A percentile compares a stretch with the other conserved stretches of the same genome.
Evolutionary conservation across 352 stramenopile genomes (phyloP).

Genomic region (Globisporangium yorkense): DNA sequence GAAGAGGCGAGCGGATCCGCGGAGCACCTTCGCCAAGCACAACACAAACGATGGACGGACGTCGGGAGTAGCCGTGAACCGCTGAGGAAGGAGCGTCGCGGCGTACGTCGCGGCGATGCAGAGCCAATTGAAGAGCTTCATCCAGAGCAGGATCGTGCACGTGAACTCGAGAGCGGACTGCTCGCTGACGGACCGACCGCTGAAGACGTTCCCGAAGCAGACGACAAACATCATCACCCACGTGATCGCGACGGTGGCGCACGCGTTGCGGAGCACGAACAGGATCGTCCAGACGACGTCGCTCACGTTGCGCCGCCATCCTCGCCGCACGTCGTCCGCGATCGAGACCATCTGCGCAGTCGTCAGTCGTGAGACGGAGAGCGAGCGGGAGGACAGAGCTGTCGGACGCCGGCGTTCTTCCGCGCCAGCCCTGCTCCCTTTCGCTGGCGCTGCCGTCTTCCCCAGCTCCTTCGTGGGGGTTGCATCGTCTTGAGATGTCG

Average conservation of each 20-base stretch:
- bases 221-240: constrained; percentile 2
- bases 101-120: constrained; percentile 2
- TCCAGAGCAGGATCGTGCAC: constrained; percentile 1
- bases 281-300: constrained; percentile 1
- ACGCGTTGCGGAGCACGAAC: constrained; percentile 1
- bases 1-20: neutral
- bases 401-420: neutral
- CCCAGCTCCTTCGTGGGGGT: neutral
- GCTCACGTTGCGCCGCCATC: neutral
- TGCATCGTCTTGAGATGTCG: neutral
- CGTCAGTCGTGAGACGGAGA: neutral
- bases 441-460: neutral
- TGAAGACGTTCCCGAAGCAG: constrained; percentile 3
- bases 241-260: neutral
- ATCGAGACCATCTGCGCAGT: neutral
- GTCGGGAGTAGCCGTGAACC: neutral
- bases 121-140: constrained; percentile 7
- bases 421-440: neutral
- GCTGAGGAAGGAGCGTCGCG: constrained; percentile 1
- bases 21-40: constrained; percentile 8
- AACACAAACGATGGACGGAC: neutral
- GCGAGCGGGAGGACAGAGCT: neutral
- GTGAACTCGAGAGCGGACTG: constrained; percentile 1
- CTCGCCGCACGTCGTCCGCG: neutral
- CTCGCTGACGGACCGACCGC: neutral